Evolutionary conservation across 495 filamentous ascomycete species (phyloP).

Genomic region (Hypoxylon lenormandii): DNA sequence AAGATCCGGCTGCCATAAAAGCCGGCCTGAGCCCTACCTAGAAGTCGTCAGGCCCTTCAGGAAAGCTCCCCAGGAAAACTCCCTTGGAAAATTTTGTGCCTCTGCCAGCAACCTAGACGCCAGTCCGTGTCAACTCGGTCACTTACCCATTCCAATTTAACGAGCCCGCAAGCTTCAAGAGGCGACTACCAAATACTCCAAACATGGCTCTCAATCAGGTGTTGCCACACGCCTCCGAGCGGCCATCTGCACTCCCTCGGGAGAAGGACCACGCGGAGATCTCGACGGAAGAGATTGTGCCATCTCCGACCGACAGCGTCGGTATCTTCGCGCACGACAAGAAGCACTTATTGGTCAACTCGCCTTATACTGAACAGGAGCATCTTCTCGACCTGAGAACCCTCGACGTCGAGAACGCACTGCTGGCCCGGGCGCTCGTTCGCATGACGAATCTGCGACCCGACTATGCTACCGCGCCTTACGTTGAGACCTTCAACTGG

Average conservation of each 20-base stretch:
- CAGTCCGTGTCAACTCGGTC: background rate
- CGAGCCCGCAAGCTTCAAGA: conserved; percentile 1
- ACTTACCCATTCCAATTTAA: background rate
- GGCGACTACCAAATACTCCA: conserved; percentile 7
- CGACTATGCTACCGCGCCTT: conserved; percentile 82
- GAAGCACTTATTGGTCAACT: conserved; percentile 69
- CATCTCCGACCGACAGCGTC: conserved; percentile 1
- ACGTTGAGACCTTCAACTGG: conserved; percentile 84
- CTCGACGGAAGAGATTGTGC: conserved; percentile 31
- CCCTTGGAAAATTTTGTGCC: background rate
- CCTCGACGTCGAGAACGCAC: conserved; percentile 70
- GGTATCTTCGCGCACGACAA: conserved; percentile 33
- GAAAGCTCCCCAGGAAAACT: conserved; percentile 3
- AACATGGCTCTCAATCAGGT: conserved; percentile 43
- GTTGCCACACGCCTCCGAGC: conserved; percentile 29
- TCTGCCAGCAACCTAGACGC: conserved; percentile 5
- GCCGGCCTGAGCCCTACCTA: conserved; percentile 2
- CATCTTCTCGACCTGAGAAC: conserved; percentile 78
- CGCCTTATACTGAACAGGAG: conserved; percentile 74
- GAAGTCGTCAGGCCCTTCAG: background rate
- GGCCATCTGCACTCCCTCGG: conserved; percentile 5
- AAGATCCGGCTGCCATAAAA: conserved; percentile 25
- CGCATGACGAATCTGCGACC: conserved; percentile 68
- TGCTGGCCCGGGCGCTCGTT: conserved; percentile 78
- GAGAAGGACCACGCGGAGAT: conserved; percentile 36